These are phyloP conservation scores for Hymenoscyphus occultus DNA, from an alignment of 2,329 filamentous ascomycete species.

Conservation along the genomic window DNA sequence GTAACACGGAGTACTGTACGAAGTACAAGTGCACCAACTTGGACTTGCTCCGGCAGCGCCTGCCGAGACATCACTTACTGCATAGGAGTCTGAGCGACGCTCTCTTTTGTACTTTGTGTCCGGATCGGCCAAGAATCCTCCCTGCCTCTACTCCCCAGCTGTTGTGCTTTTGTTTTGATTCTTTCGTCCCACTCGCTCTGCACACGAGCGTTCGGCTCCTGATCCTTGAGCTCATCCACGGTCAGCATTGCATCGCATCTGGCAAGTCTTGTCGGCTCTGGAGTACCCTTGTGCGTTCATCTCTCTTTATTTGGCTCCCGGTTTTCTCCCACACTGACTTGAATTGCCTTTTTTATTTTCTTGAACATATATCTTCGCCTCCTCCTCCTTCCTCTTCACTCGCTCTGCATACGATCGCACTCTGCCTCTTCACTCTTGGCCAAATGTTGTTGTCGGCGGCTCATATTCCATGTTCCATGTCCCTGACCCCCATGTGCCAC, in stretches of 20 bases:
- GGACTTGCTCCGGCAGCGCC: constrained; percentile 13
- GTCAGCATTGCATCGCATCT: constrained; percentile 21
- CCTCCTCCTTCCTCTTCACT: neutral
- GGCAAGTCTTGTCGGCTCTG: constrained; percentile 19
- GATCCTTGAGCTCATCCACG: constrained; percentile 31
- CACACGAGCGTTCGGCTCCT: constrained; percentile 25
- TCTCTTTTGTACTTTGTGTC: neutral
- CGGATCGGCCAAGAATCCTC: neutral
- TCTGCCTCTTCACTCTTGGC: neutral
- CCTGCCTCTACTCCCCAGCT: neutral
- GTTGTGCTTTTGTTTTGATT: constrained; percentile 1
- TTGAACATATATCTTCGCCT: neutral
- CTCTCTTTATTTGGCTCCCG: too few species aligned
- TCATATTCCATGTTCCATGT: constrained; percentile 17
- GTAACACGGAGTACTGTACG: constrained; percentile 9
- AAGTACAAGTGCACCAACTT: neutral
- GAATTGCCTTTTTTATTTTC: neutral
- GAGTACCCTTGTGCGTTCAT: too few species aligned
- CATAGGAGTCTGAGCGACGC: constrained; percentile 6
- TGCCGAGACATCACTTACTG: constrained; percentile 12
- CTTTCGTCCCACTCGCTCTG: constrained; percentile 8
- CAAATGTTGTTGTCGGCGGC: constrained; percentile 12
- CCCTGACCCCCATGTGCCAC: constrained; percentile 19
- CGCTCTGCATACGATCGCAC: neutral
- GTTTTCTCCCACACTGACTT: neutral